Percentiles rank a stretch among this genome's conserved stretches.
Evolutionary conservation across 1,139 yeast genomes (phyloP).

Genomic region (Saccharomyces hybrid): DNA sequence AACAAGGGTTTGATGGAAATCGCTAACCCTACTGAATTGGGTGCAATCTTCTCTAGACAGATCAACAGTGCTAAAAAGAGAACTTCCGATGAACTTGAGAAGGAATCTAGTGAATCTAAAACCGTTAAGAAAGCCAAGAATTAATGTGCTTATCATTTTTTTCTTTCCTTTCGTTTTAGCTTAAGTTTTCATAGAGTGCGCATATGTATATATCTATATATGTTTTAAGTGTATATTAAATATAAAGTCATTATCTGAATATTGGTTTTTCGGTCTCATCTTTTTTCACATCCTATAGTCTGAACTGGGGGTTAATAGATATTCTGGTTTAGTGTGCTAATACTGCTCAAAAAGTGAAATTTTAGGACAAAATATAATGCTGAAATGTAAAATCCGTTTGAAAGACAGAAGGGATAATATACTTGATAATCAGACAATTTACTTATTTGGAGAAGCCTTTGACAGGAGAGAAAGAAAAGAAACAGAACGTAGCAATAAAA

Average conservation of each 20-base stretch:
- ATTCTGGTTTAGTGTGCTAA: no score
- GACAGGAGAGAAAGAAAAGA: no score
- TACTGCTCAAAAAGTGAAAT: no score
- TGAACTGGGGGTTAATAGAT: no score
- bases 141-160: neutral
- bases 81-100: conserved; percentile 17
- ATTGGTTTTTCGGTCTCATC: neutral
- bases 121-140: conserved; percentile 24
- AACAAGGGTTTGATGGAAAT: conserved; percentile 76
- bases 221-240: conserved; percentile 4
- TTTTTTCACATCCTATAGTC: no score
- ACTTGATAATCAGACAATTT: no score
- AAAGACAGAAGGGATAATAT: no score
- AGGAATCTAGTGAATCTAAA: conserved; percentile 7
- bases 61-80: conserved; percentile 31
- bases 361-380: no score
- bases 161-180: neutral
- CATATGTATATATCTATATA: conserved; percentile 1
- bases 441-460: no score
- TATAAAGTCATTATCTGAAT: conserved; percentile 1
- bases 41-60: conserved; percentile 34
- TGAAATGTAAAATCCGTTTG: no score
- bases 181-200: neutral
- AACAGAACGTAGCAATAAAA: no score
- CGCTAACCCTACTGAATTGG: conserved; percentile 55